A percentile compares a stretch with the other conserved stretches of the same genome.
Conservation (phyloP, 1,284 basidiomycete species). For the Apiotrichum porosum region DNA sequence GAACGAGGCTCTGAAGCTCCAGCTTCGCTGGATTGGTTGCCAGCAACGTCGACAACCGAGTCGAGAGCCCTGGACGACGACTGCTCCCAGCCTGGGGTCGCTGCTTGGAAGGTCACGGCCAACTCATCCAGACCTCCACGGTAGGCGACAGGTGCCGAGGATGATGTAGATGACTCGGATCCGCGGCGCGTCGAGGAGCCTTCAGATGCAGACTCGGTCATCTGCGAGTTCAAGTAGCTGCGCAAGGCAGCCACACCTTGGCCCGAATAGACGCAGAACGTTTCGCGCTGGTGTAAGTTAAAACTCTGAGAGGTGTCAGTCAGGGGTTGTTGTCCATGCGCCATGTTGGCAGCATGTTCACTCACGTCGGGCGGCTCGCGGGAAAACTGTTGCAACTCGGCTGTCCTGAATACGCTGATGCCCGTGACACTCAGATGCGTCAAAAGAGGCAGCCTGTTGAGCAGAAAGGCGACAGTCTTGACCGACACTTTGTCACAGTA, state of each 20-base stretch:
- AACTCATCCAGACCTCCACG: too few relatives aligned
- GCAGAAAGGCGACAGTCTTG: constrained; percentile 81
- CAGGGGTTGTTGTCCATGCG: too few relatives aligned
- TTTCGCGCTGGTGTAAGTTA: constrained; percentile 80
- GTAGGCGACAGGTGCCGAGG: background rate
- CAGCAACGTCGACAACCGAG: too few relatives aligned
- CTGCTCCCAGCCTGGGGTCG: too few relatives aligned
- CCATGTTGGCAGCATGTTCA: too few relatives aligned
- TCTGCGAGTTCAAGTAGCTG: constrained; percentile 56
- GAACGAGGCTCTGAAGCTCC: too few relatives aligned
- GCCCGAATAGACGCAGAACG: constrained; percentile 96
- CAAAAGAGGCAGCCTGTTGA: constrained; percentile 78
- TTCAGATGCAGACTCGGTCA: background rate
- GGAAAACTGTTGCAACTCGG: constrained; percentile 85
- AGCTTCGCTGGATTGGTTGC: too few relatives aligned
- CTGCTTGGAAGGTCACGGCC: too few relatives aligned
- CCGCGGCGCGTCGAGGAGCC: constrained; percentile 2
- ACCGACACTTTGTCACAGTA: constrained; percentile 96
- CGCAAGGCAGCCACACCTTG: constrained; percentile 81
- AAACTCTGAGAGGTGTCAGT: constrained; percentile 63
- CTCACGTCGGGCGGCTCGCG: constrained; percentile 76
- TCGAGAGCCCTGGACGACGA: too few relatives aligned
- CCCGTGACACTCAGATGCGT: constrained; percentile 95
- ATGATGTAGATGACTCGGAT: constrained; percentile 4
- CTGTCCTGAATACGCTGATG: constrained; percentile 81